Evolutionary conservation across 495 filamentous ascomycete species (phyloP), one percentile per base, ranked within the genome.

Genomic region (Penicillium robsamsonii): DNA sequence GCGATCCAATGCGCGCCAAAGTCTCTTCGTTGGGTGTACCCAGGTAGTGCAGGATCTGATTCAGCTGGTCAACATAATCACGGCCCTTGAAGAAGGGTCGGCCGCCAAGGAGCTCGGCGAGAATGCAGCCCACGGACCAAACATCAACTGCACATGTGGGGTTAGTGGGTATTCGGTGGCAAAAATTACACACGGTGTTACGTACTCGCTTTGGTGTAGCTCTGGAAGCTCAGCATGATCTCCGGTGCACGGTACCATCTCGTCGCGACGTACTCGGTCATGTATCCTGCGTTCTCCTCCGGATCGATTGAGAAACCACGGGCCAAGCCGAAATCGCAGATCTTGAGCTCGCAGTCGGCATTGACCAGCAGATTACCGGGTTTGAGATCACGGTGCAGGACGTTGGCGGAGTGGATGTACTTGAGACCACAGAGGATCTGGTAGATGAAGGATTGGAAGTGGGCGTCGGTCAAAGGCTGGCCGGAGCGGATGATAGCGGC

Each of bases 221-320:
- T 96, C 76, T 97, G 93, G 85, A 98, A 97, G 74, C 92, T 97
- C 70, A 98, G 79, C 94, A 97, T 98, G 67, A 98, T 98, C 71
- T 98, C 94, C 3, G 94, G 94, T 31, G 94, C 94, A 74, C 94
- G 90, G 71, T 97, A 98, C 94, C 94, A 98, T 73, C 94, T 84
- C 45, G 94, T 97, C 46, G 94, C 94, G 41, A 98, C 95, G 63
- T 98, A 98, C 80, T 98, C 94, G 5, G 94, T 98, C 94, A 97
- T 97, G 72, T 96, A 98, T 35, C 94, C 94, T 11, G 93, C 93
- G 69, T 98, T 98, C 78, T 98, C 95, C 75, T 97, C 92, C 1
- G 93, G 92, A 61, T 96, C 92, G 61, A 96, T 89, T 3, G 95
- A 96, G 78, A 96, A 96, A 46, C 94, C 95, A 76, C 94, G 86